Evolutionary conservation across 164 flowering plant species (phyloP), one percentile per base, ranked within the genome.

Genomic region (Annona cherimola): DNA sequence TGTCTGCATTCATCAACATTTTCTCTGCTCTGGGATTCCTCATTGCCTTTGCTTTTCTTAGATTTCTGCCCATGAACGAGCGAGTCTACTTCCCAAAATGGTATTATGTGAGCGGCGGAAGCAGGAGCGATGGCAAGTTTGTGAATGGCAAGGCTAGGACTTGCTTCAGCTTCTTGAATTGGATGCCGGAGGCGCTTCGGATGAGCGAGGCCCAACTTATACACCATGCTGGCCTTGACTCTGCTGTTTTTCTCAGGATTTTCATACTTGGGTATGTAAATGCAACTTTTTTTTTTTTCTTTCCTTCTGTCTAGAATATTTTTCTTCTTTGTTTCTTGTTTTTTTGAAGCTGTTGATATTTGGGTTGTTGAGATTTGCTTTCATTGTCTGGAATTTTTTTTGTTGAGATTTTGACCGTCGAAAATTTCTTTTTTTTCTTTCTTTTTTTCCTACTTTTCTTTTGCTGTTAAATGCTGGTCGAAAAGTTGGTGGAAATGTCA

Each of bases 41-140:
- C 67, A 77, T 95, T 16, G 97, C 96, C 2, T 95, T 95, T 78
- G 98, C 99, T 43, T 59, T 91, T 19, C 84, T 95, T 2, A 85
- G 99, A 73, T 81, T 95, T 40, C 98, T 91, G 46, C 99, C 99
- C 54, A 73, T 91, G 68, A 93, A 93, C 74, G 98, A 93, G 86
- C 91, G 99, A 60, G 94, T 95, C 63, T 95, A 95, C 77, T 95
- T 95, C 74, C 91, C 99, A 4, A 95, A 93, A 77, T 95, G 98
- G 99, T 95, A 95, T 74, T 71, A 89, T 71, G 77, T 7, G 64
- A 96, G 98, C 4, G 78, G 67, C 11, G 84, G 99, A 71, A 79
- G 68, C 14, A 86, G 88, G 73, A 93, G 97, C 1, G 91, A 90
- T 61, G 85, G 84, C 9, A 95, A 88, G 75, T 88, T 90, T 50